Base-by-base conservation (phyloP, 2,329 filamentous ascomycete genomes). In the Helminthosporium solani region DNA sequence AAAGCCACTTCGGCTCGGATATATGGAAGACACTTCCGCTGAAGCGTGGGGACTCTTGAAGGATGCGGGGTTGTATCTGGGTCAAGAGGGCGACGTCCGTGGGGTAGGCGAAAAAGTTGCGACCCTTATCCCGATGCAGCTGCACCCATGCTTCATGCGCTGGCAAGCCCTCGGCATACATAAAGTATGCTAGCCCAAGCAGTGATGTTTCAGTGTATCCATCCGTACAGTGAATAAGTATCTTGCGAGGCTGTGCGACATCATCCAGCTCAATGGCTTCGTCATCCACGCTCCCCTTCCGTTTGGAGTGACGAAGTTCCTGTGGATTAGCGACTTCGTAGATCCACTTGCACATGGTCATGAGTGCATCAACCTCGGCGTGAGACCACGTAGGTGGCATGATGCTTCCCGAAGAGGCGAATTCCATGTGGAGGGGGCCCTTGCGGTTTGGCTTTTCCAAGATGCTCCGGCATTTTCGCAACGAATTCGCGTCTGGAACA, bases 21-120 rank as follows among this genome's bases (percentile, higher is more conserved):
- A 84, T 76, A 2, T 74, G 65, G 3, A 81, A 70, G 31, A 78
- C 75, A 52, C 78, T 77, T 19, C 75, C 75, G 59, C 52, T 67
- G 61, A 63, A 69, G 11, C 58, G 60, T 0, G 89, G 88, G 0
- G 87, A 90, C 48, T 86, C 84, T 36, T 79, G 78, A 18, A 96
- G 76, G 12, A 97, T 76, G 12, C 87, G 85, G 16, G 84, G 81
- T 48, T 92, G 84, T 30, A 96, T 86, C 3, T 82, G 81, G 1
- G 80, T 84, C n/a, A 97, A 73, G 9, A 96, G 78, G 3, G 86
- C 82, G 15, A 96, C 90, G 64, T 99, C 94, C 0, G 88, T 89
- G 1, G 88, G 87, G 58, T 97, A 97, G 0, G 94, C 90, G 65
- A 99, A 99, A 74, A 97, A 96, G 65, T 99, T 97, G 49, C 94